A percentile compares a stretch with the other conserved stretches of the same genome.
Conservation (phyloP, 371 early-diverging fungal genomes). For the Chytridium lagenaria region DNA sequence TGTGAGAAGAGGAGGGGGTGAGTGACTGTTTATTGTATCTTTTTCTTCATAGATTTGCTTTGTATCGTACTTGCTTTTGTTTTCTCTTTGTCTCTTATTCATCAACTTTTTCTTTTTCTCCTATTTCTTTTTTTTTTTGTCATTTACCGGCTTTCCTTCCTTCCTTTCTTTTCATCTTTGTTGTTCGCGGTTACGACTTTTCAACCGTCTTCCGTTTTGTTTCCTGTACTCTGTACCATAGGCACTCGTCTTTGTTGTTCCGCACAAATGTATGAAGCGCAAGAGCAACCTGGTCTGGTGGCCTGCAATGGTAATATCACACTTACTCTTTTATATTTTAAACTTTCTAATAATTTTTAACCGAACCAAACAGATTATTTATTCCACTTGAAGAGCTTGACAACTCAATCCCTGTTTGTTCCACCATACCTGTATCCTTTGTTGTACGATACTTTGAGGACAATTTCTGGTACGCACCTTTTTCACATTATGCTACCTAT, state of each 20-base stretch:
- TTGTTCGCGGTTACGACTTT: no score
- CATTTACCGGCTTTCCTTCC: neutral
- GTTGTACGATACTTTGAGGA: slow-evolving; percentile 26
- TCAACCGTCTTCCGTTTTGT: no score
- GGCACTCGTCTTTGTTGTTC: slow-evolving; percentile 12
- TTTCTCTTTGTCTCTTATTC: neutral
- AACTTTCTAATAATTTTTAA: neutral
- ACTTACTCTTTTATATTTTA: no score
- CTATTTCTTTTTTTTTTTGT: neutral
- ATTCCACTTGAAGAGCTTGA: slow-evolving; percentile 15
- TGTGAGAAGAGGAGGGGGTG: slow-evolving; percentile 22
- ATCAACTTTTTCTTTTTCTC: neutral
- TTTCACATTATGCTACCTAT: neutral
- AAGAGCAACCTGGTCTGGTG: slow-evolving; percentile 16
- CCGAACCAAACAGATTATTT: neutral
- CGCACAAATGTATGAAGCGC: slow-evolving; percentile 13
- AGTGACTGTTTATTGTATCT: no score
- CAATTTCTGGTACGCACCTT: neutral
- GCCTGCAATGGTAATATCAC: slow-evolving; percentile 19
- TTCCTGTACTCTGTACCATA: no score
- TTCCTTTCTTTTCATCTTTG: neutral
- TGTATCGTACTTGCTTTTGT: neutral
- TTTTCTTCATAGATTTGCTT: no score
- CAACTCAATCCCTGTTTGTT: neutral
- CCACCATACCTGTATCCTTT: slow-evolving; percentile 7